These are phyloP conservation scores for Trebouxia gelatinosa DNA, from an alignment of 163 green algal genomes.

Conservation along the genomic window DNA sequence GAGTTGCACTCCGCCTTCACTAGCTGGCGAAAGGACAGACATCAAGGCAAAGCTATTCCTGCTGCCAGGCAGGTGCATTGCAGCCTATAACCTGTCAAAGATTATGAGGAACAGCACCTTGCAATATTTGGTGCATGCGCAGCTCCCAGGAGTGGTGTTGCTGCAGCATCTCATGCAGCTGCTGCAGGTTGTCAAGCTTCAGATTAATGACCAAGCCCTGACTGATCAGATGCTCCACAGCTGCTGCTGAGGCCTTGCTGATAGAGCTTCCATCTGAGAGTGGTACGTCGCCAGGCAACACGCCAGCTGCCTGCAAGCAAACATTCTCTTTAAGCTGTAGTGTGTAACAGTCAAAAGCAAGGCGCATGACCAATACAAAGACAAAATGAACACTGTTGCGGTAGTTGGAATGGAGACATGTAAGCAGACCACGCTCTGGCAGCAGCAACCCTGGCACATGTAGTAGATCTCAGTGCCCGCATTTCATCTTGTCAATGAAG, in stretches of 20 bases:
- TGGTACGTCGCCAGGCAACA: background rate
- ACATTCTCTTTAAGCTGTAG: background rate
- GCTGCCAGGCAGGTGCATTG: background rate
- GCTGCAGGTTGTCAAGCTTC: constrained; percentile 9
- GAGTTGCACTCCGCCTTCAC: too few species aligned
- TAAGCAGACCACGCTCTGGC: background rate
- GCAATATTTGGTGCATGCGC: constrained; percentile 10
- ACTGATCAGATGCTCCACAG: background rate
- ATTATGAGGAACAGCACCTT: background rate
- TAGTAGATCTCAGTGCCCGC: background rate
- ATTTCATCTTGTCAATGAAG: background rate
- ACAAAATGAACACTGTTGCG: background rate
- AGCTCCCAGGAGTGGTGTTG: constrained; percentile 7
- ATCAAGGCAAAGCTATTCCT: too few species aligned
- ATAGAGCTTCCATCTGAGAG: too few species aligned
- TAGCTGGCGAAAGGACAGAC: too few species aligned
- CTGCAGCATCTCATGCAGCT: constrained; percentile 11
- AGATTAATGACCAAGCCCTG: background rate
- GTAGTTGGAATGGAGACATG: background rate
- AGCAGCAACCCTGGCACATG: too few species aligned
- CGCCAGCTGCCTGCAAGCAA: background rate
- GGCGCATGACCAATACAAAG: too few species aligned
- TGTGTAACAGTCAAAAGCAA: too few species aligned
- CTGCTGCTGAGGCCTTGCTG: background rate
- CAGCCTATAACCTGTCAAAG: background rate